Evolutionary conservation across 805 yeast genomes (phyloP), one percentile per base, ranked within the genome.

Genomic region (Candida maesae): DNA sequence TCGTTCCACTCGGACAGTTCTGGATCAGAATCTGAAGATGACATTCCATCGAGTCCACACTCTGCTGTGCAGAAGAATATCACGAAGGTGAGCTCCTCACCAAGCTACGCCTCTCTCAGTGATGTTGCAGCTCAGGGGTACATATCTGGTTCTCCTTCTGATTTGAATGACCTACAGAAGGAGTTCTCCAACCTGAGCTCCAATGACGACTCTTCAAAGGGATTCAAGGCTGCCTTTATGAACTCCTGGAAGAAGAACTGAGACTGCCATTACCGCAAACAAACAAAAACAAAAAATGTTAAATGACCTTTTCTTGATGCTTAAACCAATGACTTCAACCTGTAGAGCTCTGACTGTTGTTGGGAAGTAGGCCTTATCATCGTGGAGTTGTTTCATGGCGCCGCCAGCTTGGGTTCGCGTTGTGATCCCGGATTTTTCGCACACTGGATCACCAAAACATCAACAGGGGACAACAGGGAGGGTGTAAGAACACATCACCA

Each of bases 41-140:
- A 33, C 2, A 40, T 18, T 12, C 13, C 36, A 3, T 33, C 42
- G 2, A 32, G 26, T 27, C 18, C 47, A 27, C 45, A 32, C 33
- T 45, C 46, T 17, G 30, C 35, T 14, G 27, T 16, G 12, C 40
- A 42, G 19, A 41, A 41, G 36, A 39, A 31, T 35, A 39, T 44
- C 37, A 42, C 44, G n/a, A 53, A 40, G 33, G 49, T 52, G 20
- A 44, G 54, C 30, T 41, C 59, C 2, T 53, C 59, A 6, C 65
- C 68, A 17, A 70, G 74, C 39, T 72, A 66, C 46, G 68, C 73
- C 17, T 66, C 76, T 2, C 55, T 73, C 34, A 68, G 73, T 39
- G 76, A 72, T 46, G 77, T 76, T 18, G 80, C 81, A 2, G 78
- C 71, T 3, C 56, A 59, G 10, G 71, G 71, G 1, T 62, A 53